Base-by-base conservation (phyloP, 202 grass and related monocot genomes). In the Elaeis oleifera region DNA sequence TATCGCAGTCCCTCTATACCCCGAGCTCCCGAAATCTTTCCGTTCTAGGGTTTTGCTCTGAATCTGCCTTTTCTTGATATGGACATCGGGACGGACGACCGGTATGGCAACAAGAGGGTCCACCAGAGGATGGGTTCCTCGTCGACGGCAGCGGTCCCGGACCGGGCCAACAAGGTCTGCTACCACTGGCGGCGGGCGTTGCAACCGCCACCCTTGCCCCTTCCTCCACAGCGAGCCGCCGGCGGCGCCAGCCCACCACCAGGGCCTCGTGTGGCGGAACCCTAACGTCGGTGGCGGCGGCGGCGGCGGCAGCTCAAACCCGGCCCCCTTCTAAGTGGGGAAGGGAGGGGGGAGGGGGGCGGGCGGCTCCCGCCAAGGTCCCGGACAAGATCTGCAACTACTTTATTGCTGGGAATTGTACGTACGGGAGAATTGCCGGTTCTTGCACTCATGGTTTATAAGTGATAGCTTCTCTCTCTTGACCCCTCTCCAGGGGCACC, bases 181-280 rank as follows among this genome's bases (percentile, higher is more conserved):
- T 78, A 60, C 69, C 81, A 76, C 44, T 99, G 94, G 94, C 82
- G 73, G 85, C 83, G 3, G 94, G 18, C 88, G 85, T 19, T 99
- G 94, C 83, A 99, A 79, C 20, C 88, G 88, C 65, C 87, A 86
- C 75, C 85, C 79, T 14, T 99, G 94, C 78, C 77, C 80, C 27
- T 99, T 65, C 77, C 88, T 99, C 54, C 94, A 99, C 27, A 84
- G 88, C 72, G 94, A 99, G 71, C 81, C 74, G 19, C 70, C 83
- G 20, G 71, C 78, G 56, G 56, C 55, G 5, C 59, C 78, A 23
- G 59, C 32, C 50, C 28, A 31, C 28, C 78, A 69, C 36, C 36
- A 44, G 26, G 76, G 72, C 9, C 26, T 83, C 26, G 79, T 85
- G 18, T 95, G 89, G 89, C 76, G 79, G 26, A 89, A 89, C 64